Percentiles rank a stretch among this genome's conserved stretches.
Conservation (phyloP, 2,329 filamentous ascomycete genomes). For the Fusarium sp. region DNA sequence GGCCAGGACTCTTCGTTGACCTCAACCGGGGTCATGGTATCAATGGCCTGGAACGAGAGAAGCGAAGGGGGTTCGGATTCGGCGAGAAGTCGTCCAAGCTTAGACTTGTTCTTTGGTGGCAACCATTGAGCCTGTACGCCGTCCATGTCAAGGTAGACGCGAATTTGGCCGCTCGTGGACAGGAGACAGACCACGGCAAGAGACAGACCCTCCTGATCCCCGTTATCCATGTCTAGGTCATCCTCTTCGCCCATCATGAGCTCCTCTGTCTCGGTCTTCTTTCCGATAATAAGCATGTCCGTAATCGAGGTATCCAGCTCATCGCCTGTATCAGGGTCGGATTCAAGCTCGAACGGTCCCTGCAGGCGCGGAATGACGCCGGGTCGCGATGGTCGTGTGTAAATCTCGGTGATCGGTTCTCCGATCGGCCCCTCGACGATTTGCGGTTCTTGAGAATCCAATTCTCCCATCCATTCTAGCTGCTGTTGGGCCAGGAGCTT, state of each 20-base stretch:
- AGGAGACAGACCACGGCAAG: slow-evolving; percentile 70
- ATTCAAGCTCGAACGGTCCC: slow-evolving; percentile 70
- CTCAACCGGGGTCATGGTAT: slow-evolving; percentile 68
- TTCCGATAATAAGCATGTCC: slow-evolving; percentile 72
- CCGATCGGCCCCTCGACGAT: slow-evolving; percentile 62
- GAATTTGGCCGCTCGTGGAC: slow-evolving; percentile 70
- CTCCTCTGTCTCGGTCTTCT: slow-evolving; percentile 70
- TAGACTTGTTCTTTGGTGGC: slow-evolving; percentile 66
- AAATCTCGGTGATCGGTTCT: slow-evolving; percentile 67
- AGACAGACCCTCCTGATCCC: slow-evolving; percentile 70
- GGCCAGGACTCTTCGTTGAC: slow-evolving; percentile 70
- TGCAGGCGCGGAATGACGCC: slow-evolving; percentile 71
- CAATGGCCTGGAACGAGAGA: slow-evolving; percentile 72
- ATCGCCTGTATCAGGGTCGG: slow-evolving; percentile 68
- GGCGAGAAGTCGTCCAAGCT: slow-evolving; percentile 54
- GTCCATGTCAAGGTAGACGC: slow-evolving; percentile 71
- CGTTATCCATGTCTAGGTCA: slow-evolving; percentile 68
- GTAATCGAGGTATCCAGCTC: slow-evolving; percentile 68
- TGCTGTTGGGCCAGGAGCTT: slow-evolving; percentile 73
- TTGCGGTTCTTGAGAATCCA: slow-evolving; percentile 72
- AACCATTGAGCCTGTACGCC: slow-evolving; percentile 76
- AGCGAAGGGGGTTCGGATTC: slow-evolving; percentile 60
- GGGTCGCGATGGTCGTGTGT: slow-evolving; percentile 67
- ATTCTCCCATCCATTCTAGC: slow-evolving; percentile 75
- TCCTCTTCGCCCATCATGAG: slow-evolving; percentile 74